A percentile compares a stretch with the other conserved stretches of the same genome.
Evolutionary conservation across 208 protist genomes (phyloP).

Genomic region (Entamoeba invadens): DNA sequence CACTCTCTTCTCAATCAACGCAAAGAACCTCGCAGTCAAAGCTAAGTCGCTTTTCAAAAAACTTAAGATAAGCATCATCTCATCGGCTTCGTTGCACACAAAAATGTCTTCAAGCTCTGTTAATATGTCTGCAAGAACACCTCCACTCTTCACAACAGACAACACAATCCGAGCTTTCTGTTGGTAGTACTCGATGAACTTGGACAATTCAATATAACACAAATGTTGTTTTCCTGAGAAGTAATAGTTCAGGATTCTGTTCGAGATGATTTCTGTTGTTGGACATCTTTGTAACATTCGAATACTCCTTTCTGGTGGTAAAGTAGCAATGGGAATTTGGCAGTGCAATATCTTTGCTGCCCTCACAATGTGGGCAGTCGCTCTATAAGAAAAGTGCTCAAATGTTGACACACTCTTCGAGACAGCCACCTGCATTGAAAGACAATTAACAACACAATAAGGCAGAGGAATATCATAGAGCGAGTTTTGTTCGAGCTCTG

Average conservation of each 20-base stretch:
- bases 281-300: not conserved
- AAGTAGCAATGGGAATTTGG: not conserved
- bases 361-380: not conserved
- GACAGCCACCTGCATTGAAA: not conserved
- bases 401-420: not conserved
- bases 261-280: not conserved
- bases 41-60: not conserved
- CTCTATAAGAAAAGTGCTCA: not conserved
- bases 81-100: not conserved
- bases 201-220: not conserved
- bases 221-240: not conserved
- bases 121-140: not conserved
- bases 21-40: not conserved
- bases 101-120: not conserved
- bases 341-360: not conserved
- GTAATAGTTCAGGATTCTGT: not conserved
- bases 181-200: not conserved
- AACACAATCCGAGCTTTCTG: not conserved
- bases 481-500: not conserved
- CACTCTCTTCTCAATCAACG: not conserved
- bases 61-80: not conserved
- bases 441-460: not conserved
- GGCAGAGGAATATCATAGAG: not conserved
- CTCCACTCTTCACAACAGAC: not conserved
- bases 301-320: not conserved